phyloP scores from a whole-genome alignment of 2,329 filamentous ascomycete species.

The Penicillium sumatraense region DNA sequence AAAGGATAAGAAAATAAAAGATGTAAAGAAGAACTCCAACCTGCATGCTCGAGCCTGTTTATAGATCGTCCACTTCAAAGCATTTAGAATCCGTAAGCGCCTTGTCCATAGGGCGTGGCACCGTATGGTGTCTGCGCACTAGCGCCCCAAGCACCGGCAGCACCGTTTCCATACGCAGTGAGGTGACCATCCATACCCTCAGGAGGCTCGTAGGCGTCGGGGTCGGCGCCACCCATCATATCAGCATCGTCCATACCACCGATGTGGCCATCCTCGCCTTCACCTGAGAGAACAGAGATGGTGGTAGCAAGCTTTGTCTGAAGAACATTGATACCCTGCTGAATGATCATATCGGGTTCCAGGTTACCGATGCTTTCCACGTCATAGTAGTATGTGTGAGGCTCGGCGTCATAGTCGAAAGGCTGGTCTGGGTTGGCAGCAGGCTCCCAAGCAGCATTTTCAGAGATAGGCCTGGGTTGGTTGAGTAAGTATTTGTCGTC shows the following conservation, averaged over 20 bases:
- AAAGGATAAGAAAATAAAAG: neutral
- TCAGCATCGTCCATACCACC: slow-evolving; percentile 49
- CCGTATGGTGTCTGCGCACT: slow-evolving; percentile 63
- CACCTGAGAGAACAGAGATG: slow-evolving; percentile 66
- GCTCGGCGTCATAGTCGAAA: slow-evolving; percentile 89
- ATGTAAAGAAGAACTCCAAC: slow-evolving; percentile 27
- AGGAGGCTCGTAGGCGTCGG: slow-evolving; percentile 53
- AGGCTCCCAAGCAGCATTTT: slow-evolving; percentile 69
- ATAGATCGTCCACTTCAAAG: neutral
- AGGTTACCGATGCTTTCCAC: slow-evolving; percentile 88
- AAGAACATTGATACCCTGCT: slow-evolving; percentile 83
- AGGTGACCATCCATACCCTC: slow-evolving; percentile 49
- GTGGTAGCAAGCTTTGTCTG: slow-evolving; percentile 88
- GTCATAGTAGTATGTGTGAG: slow-evolving; percentile 87
- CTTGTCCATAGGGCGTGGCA: slow-evolving; percentile 65
- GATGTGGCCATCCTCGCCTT: slow-evolving; percentile 60
- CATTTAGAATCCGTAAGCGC: slow-evolving; percentile 37
- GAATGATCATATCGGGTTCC: slow-evolving; percentile 86
- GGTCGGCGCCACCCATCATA: slow-evolving; percentile 55
- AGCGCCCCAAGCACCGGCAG: slow-evolving; percentile 69
- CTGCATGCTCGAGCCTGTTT: slow-evolving; percentile 26
- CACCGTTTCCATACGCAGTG: slow-evolving; percentile 51
- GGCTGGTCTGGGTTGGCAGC: slow-evolving; percentile 78
- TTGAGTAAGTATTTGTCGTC: neutral
- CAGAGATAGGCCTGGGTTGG: slow-evolving; percentile 42